Evolutionary conservation across 2,329 filamentous ascomycete species (phyloP).

Genomic region (Stemphylium lycopersici): DNA sequence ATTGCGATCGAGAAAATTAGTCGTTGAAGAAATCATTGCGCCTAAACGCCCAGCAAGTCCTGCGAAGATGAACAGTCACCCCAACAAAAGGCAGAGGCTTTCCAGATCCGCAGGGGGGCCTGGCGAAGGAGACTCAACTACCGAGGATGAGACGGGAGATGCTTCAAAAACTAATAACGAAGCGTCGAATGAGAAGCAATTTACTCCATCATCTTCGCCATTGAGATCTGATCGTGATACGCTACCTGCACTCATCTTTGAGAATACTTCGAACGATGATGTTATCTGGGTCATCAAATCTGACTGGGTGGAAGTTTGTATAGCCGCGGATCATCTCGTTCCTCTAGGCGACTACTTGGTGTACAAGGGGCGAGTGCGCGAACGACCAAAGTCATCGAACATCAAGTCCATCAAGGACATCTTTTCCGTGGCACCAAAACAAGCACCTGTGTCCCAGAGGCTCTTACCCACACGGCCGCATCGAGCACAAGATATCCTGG

Average conservation of each 20-base stretch:
- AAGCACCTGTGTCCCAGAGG: constrained; percentile 24
- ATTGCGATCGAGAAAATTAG: constrained; percentile 69
- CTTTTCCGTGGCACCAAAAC: constrained; percentile 13
- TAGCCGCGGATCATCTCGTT: constrained; percentile 50
- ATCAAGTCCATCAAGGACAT: constrained; percentile 26
- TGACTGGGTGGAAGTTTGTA: constrained; percentile 61
- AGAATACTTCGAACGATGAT: constrained; percentile 26
- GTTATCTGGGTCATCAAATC: constrained; percentile 59
- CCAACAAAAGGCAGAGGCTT: constrained; percentile 27
- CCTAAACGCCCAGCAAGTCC: constrained; percentile 27
- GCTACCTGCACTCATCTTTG: constrained; percentile 21
- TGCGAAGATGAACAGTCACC: constrained; percentile 13
- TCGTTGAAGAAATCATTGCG: constrained; percentile 58
- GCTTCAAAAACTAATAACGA: constrained; percentile 24
- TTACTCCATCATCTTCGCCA: constrained; percentile 14
- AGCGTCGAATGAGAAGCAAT: constrained; percentile 1
- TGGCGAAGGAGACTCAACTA: constrained; percentile 29
- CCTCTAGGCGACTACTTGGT: constrained; percentile 58
- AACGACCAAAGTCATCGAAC: constrained; percentile 41
- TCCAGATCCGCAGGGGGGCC: constrained; percentile 4
- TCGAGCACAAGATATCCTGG: constrained; percentile 51
- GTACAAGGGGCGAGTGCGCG: constrained; percentile 56
- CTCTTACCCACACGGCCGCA: constrained; percentile 28
- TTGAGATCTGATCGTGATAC: constrained; percentile 5
- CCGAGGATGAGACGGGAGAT: constrained; percentile 26